phyloP scores from a whole-genome alignment of 257 asterid species.

The Scutellaria baicalensis region DNA sequence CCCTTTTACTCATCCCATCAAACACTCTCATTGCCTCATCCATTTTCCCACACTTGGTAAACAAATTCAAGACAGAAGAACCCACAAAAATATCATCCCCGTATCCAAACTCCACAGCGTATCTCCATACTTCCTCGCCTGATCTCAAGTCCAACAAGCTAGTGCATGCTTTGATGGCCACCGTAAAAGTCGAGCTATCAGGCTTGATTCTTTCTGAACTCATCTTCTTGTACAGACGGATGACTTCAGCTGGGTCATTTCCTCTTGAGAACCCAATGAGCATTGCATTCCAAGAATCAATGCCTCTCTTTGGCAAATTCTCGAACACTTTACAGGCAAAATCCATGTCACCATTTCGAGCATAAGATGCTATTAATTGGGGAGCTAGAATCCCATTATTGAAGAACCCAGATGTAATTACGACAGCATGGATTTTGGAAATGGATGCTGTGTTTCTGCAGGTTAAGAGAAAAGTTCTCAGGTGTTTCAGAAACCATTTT shows the following conservation, averaged over 20 bases:
- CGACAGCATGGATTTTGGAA: constrained; percentile 43
- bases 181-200: constrained; percentile 79
- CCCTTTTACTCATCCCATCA: constrained; percentile 44
- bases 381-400: constrained; percentile 22
- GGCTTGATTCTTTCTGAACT: constrained; percentile 35
- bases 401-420: constrained; percentile 48
- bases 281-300: constrained; percentile 69
- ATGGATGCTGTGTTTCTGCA: constrained; percentile 34
- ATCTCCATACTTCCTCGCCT: constrained; percentile 46
- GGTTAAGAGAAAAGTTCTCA: constrained; percentile 28
- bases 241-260: constrained; percentile 28
- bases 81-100: constrained; percentile 57
- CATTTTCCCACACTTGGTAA: constrained; percentile 54
- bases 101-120: constrained; percentile 49
- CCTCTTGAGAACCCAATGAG: constrained; percentile 42
- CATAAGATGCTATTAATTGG: constrained; percentile 42
- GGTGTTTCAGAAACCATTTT: constrained; percentile 30
- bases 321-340: constrained; percentile 62
- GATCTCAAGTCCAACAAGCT: constrained; percentile 39
- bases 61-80: constrained; percentile 58
- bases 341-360: constrained; percentile 27
- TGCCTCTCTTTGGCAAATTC: constrained; percentile 36
- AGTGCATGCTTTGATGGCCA: constrained; percentile 72
- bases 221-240: constrained; percentile 38
- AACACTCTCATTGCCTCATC: constrained; percentile 51